Base-by-base conservation (phyloP, 306 rosid genomes). In the Castanea mollissima region DNA sequence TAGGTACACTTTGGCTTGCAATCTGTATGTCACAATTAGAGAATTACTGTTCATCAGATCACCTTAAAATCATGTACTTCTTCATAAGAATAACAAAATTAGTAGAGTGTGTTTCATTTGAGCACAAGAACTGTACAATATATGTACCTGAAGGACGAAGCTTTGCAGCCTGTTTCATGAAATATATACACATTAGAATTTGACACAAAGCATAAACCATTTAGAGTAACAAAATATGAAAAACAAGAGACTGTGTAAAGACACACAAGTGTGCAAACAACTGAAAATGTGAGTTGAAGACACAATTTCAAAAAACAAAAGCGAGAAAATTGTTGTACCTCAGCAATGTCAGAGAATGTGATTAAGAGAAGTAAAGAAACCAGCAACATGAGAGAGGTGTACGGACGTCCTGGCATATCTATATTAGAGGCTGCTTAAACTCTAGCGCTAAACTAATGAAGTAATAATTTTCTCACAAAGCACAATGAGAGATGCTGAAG, bases 1-100 rank as follows among this genome's bases (percentile, higher is more conserved):
- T 87, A 83, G 0, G 49, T 80, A 46, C 98, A 94, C 81, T 29
- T 92, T 6, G 88, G 82, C 25, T 83, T 87, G 82, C 98, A 94
- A 72, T 86, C 94, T 94, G 86, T 62, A 60, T 14, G 1, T 1
- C 70, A 35, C n/a, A 3, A 62, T 32, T 16, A 73, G 52, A 34
- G 35, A 9, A 1, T 8, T 41, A 41, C 3, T 29, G 31, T 15
- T 68, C 21, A 14, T 14, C 73, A 51, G 2, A 25, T 2, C 46
- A 5, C 58, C 58, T 14, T 21, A 62, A n/a, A 13, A 10, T 2
- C 23, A 11, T 49, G 9, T 5, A 27, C 5, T 60, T 35, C 6
- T 23, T 38, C 34, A 11, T 20, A 77, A 5, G 20, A 8, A 20
- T 20, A 57, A 74, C 58, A 16, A 71, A 19, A 41, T 19, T n/a